Conservation (phyloP, 345 rosid genomes). For the Pugionium dolabratum region DNA sequence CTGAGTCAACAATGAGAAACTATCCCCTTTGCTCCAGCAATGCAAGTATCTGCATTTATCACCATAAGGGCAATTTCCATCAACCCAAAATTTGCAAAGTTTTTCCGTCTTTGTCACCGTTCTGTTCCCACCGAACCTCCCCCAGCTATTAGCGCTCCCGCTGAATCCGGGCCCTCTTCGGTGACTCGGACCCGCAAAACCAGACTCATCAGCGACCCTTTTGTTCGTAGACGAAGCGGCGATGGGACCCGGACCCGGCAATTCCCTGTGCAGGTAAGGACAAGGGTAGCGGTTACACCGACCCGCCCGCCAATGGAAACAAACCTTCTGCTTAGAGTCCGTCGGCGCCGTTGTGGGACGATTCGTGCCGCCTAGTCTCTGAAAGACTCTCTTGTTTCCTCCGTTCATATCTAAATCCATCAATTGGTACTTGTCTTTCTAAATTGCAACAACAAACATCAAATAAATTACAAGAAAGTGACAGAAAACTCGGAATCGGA, state of each 20-base stretch:
- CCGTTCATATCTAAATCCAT: conserved; percentile 80
- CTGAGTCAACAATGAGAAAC: conserved; percentile 67
- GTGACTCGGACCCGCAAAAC: conserved; percentile 54
- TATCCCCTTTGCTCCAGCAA: conserved; percentile 79
- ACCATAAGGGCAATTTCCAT: conserved; percentile 72
- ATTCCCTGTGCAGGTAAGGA: conserved; percentile 72
- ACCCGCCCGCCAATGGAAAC: conserved; percentile 90
- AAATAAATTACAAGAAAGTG: background rate
- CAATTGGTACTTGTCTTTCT: background rate
- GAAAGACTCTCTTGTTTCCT: conserved; percentile 66
- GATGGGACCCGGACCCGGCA: conserved; percentile 39
- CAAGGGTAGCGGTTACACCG: conserved; percentile 71
- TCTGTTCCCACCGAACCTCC: conserved; percentile 57
- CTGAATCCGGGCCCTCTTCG: conserved; percentile 58
- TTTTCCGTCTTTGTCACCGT: conserved; percentile 60
- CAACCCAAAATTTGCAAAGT: conserved; percentile 80
- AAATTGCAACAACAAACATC: background rate
- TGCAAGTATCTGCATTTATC: conserved; percentile 79
- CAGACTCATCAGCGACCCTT: conserved; percentile 64
- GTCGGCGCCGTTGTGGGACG: conserved; percentile 36
- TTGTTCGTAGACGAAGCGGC: conserved; percentile 44
- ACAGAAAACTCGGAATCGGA: conserved; percentile 11
- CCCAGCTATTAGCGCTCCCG: conserved; percentile 49
- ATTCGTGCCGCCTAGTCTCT: conserved; percentile 52
- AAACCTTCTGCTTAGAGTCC: conserved; percentile 63